Evolutionary conservation across 345 rosid species (phyloP).

Genomic region (Salix arbutifolia): DNA sequence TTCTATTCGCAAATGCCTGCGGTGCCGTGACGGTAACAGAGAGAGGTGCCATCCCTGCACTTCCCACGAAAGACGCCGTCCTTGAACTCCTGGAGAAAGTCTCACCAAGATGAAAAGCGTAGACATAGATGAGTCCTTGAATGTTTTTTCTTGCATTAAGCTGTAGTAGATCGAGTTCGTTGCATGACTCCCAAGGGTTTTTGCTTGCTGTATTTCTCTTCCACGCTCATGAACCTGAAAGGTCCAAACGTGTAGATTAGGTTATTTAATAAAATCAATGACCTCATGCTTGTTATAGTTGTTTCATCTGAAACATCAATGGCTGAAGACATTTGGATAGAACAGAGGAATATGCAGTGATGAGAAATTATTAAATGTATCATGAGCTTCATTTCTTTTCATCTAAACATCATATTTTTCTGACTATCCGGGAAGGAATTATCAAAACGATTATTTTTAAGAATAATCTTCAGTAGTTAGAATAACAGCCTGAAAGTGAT

Average conservation of each 20-base stretch:
- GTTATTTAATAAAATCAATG: background rate
- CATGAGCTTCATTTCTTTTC: too few relatives aligned
- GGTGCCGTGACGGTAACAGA: slow-evolving; percentile 82
- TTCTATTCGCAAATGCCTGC: slow-evolving; percentile 75
- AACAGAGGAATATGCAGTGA: too few relatives aligned
- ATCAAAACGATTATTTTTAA: too few relatives aligned
- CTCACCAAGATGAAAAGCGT: background rate
- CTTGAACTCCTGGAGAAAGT: slow-evolving; percentile 36
- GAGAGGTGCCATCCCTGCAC: slow-evolving; percentile 92
- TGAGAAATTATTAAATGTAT: too few relatives aligned
- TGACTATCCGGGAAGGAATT: too few relatives aligned
- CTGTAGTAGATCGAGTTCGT: background rate
- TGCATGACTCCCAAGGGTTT: background rate
- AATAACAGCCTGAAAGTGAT: too few relatives aligned
- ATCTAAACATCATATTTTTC: too few relatives aligned
- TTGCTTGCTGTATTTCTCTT: background rate
- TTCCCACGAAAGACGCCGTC: slow-evolving; percentile 73
- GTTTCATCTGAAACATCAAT: background rate
- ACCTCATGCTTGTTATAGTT: background rate
- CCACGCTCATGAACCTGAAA: background rate
- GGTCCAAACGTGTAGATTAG: background rate
- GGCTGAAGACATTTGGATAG: background rate
- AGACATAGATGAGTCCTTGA: background rate
- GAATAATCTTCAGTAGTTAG: too few relatives aligned
- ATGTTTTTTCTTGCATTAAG: background rate